Base-by-base conservation (phyloP, 2,329 filamentous ascomycete species). In the Trichoderma koningiopsis region DNA sequence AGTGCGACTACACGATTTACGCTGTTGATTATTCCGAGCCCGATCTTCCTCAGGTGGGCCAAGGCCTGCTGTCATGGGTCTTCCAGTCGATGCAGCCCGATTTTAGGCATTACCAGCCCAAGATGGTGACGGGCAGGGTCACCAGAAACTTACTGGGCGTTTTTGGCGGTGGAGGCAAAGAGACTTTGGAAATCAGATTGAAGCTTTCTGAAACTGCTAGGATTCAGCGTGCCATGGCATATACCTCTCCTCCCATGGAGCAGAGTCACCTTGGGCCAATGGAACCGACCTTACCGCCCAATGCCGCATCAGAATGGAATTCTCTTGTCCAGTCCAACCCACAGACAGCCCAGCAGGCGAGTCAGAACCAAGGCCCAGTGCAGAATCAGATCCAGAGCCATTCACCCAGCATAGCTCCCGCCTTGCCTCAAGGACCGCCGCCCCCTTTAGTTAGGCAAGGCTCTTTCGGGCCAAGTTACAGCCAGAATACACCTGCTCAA, bases 21-120 rank as follows among this genome's bases (percentile, higher is more conserved):
- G 94, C 95, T 35, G 93, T 93, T 82, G 96, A 99, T 80, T 98
- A 95, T 79, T 97, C 96, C 14, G 96, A 99, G 81, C 92, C 92
- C 72, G 94, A 97, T 77, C 93, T 91, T 22, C 96, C 96, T 65
- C 86, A 98, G 68, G 95, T 97, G 29, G 96, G 96, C 27, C 95
- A 99, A 80, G 96, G 96, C 65, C 93, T 98, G 89, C 85, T 99
- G 24, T 98, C 96, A 47, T 91, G 92, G 87, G 89, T 91, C 27
- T 84, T 98, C 57, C 88, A 77, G 76, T 77, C 80, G 3, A 76
- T 81, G 72, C 74, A 74, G 31, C 72, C 73, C 40, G 75, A 80
- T 31, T 71, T 73, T 83, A 22, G 82, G 84, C 31, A 84, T 61
- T 85, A 88, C 68, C 86, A 90, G 74, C 89, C 88, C 14, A 71